These are phyloP conservation scores for Coemansia sp. DNA, from an alignment of 192 early-diverging fungal genomes.

Conservation along the genomic window DNA sequence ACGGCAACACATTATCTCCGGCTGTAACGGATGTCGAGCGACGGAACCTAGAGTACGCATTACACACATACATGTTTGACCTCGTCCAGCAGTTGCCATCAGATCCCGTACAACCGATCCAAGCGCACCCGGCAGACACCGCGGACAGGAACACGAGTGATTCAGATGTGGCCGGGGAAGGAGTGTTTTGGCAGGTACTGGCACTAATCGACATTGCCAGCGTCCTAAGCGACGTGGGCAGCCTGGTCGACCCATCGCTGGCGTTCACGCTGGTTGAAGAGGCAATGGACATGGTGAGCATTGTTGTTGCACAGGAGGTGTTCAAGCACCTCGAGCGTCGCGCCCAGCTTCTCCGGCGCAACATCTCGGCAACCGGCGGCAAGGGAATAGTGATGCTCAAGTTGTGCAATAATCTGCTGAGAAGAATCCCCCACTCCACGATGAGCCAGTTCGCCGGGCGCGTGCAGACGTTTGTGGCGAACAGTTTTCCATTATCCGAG, in stretches of 20 bases:
- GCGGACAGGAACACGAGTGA: background rate
- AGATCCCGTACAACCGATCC: background rate
- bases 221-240: conserved; percentile 23
- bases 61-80: conserved; percentile 36
- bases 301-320: conserved; percentile 10
- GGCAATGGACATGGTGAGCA: conserved; percentile 43
- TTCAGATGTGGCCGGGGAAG: background rate
- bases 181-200: conserved; percentile 1
- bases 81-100: conserved; percentile 16
- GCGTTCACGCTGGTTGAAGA: conserved; percentile 47
- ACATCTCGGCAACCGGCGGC: conserved; percentile 73
- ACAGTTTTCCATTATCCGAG: conserved; percentile 82
- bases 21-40: background rate
- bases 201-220: conserved; percentile 35
- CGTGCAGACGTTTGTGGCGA: conserved; percentile 86
- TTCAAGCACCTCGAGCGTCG: conserved; percentile 51
- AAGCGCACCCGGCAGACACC: background rate
- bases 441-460: conserved; percentile 82
- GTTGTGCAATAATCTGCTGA: conserved; percentile 86
- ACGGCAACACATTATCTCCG: background rate
- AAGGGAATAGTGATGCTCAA: conserved; percentile 83
- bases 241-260: conserved; percentile 21
- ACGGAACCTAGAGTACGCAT: conserved; percentile 32
- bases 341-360: conserved; percentile 40
- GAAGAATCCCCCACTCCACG: conserved; percentile 82